Evolutionary conservation across 139 green algal genomes (phyloP), one percentile per base, ranked within the genome.

Genomic region (Micromonas commoda): DNA sequence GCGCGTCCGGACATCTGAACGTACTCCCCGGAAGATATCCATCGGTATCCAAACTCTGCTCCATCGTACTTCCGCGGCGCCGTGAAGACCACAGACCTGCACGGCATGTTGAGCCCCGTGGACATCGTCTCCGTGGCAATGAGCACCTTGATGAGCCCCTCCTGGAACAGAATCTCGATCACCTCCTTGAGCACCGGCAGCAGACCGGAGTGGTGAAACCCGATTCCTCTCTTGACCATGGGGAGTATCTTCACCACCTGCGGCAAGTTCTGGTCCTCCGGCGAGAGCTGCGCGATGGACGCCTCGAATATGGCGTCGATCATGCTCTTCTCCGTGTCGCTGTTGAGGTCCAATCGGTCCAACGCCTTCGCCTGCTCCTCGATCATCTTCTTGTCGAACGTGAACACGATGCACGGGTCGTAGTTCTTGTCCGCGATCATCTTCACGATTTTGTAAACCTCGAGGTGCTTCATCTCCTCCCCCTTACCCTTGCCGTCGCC

Each of bases 51-150:
- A 26, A 90, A 72, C 38, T 82, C 81, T 45, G 88, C 71, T 5
- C 95, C 95, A 80, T 99, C 95, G 80, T 85, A 98, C 86, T 99
- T 98, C 9, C 77, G 80, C 61, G 96, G 79, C 39, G 82, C 82
- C 0, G 89, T 94, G 86, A 99, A 99, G 9, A 99, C 83, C 13
- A 96, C 91, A 1, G 92, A 96, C 37, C 83, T 86, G 20, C 94
- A 95, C 0, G 95, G 95, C 95, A 99, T 99, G 90, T 99, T 98
- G 31, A 99, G 82, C 16, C 95, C 95, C 91, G 96, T 98, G 65
- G 94, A 90, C 87, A 99, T 98, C 16, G 93, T 97, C 85, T 97
- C 92, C 0, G 93, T 97, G 29, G 90, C 87, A 81, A 82, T 77
- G 13, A 80, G 29, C 6, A 73, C 80, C 71, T 88, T 87, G 72